These are phyloP conservation scores for Dryas drummondii DNA, from an alignment of 306 rosid genomes.

Conservation along the genomic window DNA sequence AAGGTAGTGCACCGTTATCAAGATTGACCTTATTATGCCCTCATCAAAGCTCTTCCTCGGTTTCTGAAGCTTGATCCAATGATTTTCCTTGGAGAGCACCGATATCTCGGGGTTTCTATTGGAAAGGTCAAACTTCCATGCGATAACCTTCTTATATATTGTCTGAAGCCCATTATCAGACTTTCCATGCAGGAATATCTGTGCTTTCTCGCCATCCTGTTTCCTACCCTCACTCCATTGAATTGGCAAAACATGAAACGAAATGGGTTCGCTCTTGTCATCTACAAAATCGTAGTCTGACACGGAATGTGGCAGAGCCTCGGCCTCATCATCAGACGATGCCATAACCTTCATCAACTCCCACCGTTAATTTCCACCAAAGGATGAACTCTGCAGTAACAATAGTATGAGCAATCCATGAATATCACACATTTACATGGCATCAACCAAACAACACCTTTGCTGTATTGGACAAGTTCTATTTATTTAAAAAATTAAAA, in stretches of 20 bases:
- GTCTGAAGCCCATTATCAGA: constrained; percentile 70
- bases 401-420: not conserved
- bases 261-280: constrained; percentile 45
- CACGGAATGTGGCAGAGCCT: constrained; percentile 42
- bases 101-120: constrained; percentile 57
- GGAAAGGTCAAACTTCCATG: constrained; percentile 78
- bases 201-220: constrained; percentile 26
- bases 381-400: not conserved
- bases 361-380: constrained; percentile 26
- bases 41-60: constrained; percentile 78
- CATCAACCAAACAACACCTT: not conserved
- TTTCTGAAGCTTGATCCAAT: constrained; percentile 74
- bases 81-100: constrained; percentile 57
- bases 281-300: constrained; percentile 69
- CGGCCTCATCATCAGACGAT: constrained; percentile 80
- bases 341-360: constrained; percentile 44
- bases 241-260: constrained; percentile 67
- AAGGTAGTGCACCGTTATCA: constrained; percentile 63
- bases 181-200: constrained; percentile 53
- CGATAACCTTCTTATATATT: constrained; percentile 55
- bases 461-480: too few species aligned
- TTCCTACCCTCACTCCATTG: constrained; percentile 56
- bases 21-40: constrained; percentile 53
- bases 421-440: not conserved
- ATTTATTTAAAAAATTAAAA: too few species aligned